These are phyloP conservation scores for Sporisorium sorghi DNA, from an alignment of 1,284 basidiomycete genomes.

Conservation along the genomic window DNA sequence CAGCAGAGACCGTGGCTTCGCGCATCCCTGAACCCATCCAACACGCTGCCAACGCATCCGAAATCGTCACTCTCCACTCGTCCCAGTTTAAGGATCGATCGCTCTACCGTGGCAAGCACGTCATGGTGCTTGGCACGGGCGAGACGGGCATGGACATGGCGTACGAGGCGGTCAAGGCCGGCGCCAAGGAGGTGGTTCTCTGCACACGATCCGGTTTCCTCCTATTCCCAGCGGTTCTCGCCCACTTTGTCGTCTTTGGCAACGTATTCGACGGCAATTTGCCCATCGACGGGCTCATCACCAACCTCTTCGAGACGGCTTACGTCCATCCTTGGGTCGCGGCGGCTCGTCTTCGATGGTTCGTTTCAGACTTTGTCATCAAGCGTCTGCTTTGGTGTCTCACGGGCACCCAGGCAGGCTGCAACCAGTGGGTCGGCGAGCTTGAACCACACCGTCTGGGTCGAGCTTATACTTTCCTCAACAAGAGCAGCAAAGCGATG, in stretches of 20 bases:
- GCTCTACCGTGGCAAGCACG: slow-evolving; percentile 53
- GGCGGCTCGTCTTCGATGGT: slow-evolving; percentile 75
- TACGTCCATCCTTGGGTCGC: slow-evolving; percentile 73
- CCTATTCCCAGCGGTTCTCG: slow-evolving; percentile 76
- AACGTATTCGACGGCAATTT: slow-evolving; percentile 72
- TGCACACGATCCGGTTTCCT: slow-evolving; percentile 74
- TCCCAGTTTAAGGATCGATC: slow-evolving; percentile 59
- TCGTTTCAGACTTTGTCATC: slow-evolving; percentile 77
- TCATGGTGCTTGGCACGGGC: slow-evolving; percentile 70
- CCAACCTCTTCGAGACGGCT: slow-evolving; percentile 74
- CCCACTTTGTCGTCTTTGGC: slow-evolving; percentile 76
- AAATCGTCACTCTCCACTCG: slow-evolving; percentile 57
- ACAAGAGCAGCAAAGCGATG: slow-evolving; percentile 69
- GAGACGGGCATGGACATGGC: slow-evolving; percentile 79
- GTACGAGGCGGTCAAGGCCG: slow-evolving; percentile 73
- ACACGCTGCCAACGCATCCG: slow-evolving; percentile 35
- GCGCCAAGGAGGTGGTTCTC: slow-evolving; percentile 74
- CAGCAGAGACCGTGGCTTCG: slow-evolving; percentile 21
- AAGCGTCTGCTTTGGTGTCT: slow-evolving; percentile 76
- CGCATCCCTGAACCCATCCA: slow-evolving; percentile 32
- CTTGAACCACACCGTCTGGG: slow-evolving; percentile 75
- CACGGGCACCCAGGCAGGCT: slow-evolving; percentile 76
- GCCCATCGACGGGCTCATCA: slow-evolving; percentile 76
- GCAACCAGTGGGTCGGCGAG: slow-evolving; percentile 78
- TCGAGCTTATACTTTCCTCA: slow-evolving; percentile 72